Conservation (phyloP, 345 rosid genomes). For the Rhodamnia argentea region DNA sequence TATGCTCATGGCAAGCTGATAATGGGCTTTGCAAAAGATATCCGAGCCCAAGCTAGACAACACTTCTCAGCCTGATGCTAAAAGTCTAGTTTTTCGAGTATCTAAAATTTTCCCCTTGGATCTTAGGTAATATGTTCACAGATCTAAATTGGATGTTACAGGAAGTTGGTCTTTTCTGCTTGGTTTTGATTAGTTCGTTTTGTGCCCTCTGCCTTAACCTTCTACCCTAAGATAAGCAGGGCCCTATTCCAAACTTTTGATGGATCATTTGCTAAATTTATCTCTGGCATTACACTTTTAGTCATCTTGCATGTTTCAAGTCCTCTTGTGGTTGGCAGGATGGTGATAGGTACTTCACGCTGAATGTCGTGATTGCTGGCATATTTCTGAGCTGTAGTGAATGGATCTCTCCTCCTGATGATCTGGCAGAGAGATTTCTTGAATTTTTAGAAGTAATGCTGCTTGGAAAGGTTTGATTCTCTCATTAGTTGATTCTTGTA, state of each 20-base stretch:
- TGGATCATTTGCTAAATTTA: not conserved
- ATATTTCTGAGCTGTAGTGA: constrained; percentile 57
- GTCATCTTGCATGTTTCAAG: not conserved
- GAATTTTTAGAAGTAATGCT: constrained; percentile 52
- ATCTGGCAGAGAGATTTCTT: constrained; percentile 40
- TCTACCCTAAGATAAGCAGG: not conserved
- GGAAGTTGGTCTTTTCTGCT: not conserved
- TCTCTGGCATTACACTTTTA: not conserved
- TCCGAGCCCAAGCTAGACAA: not conserved
- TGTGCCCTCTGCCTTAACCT: not conserved
- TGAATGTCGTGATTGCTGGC: constrained; percentile 53
- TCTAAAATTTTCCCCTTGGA: not conserved
- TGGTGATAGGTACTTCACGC: constrained; percentile 46
- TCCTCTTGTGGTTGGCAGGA: constrained; percentile 38
- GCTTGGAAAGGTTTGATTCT: constrained; percentile 51
- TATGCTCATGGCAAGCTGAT: not conserved
- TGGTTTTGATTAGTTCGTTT: not conserved
- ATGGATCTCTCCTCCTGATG: constrained; percentile 39
- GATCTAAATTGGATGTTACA: not conserved
- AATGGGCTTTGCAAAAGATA: not conserved
- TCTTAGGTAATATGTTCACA: not conserved
- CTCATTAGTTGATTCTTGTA: not conserved
- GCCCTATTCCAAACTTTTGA: not conserved
- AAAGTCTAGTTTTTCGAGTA: not conserved
- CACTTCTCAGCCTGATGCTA: not conserved